A percentile compares a stretch with the other conserved stretches of the same genome.
phyloP scores from a whole-genome alignment of 2,329 filamentous ascomycete species.

The Aspergillus ibericus region DNA sequence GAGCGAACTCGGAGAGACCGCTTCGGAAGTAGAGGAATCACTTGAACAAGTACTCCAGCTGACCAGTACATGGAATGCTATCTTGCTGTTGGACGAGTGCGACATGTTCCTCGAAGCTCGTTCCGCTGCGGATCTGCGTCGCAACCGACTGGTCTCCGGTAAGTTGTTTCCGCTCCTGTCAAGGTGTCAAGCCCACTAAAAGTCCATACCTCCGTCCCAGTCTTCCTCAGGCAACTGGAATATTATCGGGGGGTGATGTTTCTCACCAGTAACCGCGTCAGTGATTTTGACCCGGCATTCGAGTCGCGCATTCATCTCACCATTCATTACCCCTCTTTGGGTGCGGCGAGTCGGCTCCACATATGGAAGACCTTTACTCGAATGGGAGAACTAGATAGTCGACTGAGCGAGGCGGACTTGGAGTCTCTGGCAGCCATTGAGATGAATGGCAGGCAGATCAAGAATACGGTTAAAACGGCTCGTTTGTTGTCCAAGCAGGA shows the following conservation, averaged over 20 bases:
- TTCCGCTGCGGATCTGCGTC: neutral
- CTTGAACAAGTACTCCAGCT: neutral
- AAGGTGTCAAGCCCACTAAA: too few relatives aligned
- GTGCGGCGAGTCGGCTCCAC: neutral
- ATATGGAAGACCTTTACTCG: neutral
- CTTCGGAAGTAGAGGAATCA: neutral
- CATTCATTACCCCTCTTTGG: constrained; percentile 49
- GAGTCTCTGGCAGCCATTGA: neutral
- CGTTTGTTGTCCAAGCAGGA: neutral
- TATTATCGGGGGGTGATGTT: too few relatives aligned
- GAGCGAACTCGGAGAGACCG: neutral
- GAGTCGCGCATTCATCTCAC: too few relatives aligned
- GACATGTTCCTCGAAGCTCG: constrained; percentile 6
- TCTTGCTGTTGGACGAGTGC: constrained; percentile 2
- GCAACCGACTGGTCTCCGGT: neutral
- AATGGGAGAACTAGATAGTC: neutral
- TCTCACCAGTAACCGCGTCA: too few relatives aligned
- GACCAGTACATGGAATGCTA: neutral
- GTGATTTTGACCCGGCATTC: too few relatives aligned
- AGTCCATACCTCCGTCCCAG: too few relatives aligned
- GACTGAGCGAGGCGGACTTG: neutral
- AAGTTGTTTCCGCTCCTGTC: neutral
- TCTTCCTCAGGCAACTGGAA: too few relatives aligned
- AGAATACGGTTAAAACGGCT: constrained; percentile 10
- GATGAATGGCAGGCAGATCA: constrained; percentile 16